These are phyloP conservation scores for Blastomyces parvus DNA, from an alignment of 2,329 filamentous ascomycete genomes.

Conservation along the genomic window DNA sequence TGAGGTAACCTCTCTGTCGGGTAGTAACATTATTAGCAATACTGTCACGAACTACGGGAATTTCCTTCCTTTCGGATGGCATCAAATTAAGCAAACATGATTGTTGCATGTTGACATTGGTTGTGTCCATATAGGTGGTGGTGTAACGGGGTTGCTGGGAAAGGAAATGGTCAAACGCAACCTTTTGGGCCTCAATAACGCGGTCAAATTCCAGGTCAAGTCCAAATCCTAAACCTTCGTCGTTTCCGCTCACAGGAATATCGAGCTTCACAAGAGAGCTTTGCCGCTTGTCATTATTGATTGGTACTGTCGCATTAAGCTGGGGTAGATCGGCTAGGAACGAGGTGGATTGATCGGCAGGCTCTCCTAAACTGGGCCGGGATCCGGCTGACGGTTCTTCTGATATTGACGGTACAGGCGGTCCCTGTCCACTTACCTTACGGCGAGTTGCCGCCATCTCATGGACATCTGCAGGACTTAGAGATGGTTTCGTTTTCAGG, in stretches of 20 bases:
- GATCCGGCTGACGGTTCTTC: constrained; percentile 5
- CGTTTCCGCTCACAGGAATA: constrained; percentile 59
- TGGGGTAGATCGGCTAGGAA: background rate
- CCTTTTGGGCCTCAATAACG: constrained; percentile 95
- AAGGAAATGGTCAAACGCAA: constrained; percentile 49
- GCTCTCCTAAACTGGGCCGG: constrained; percentile 3
- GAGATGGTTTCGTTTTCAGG: constrained; percentile 79
- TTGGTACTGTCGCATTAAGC: background rate
- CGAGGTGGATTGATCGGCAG: background rate
- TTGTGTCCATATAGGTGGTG: background rate
- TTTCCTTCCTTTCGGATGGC: constrained; percentile 21
- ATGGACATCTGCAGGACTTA: constrained; percentile 72
- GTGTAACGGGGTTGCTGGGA: constrained; percentile 26
- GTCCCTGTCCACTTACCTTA: constrained; percentile 67
- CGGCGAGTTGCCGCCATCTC: constrained; percentile 80
- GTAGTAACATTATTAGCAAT: constrained; percentile 55
- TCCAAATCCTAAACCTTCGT: constrained; percentile 66
- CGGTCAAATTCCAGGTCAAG: constrained; percentile 89
- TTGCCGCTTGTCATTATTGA: constrained; percentile 43
- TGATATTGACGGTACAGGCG: constrained; percentile 14
- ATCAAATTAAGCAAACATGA: background rate
- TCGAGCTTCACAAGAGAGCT: constrained; percentile 73
- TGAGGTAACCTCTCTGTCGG: constrained; percentile 91
- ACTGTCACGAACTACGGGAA: constrained; percentile 13
- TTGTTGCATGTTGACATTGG: constrained; percentile 5